Evolutionary conservation across 306 rosid genomes (phyloP).

Genomic region (Vachellia pachyceras): DNA sequence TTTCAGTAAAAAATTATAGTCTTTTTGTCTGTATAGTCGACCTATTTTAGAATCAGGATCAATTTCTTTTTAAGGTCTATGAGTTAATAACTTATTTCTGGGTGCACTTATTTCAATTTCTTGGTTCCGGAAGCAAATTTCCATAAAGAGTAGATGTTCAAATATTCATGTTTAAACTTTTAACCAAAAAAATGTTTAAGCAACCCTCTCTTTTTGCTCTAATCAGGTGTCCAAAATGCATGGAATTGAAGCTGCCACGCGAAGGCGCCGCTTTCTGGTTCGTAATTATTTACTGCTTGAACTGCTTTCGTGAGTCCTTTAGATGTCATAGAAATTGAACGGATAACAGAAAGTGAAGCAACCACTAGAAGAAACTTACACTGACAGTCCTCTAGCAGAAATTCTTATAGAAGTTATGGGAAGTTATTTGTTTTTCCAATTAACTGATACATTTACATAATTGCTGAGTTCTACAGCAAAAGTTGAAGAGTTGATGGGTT

Average conservation of each 20-base stretch:
- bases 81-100: background rate
- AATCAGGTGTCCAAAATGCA: conserved; percentile 89
- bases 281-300: conserved; percentile 43
- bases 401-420: background rate
- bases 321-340: conserved; percentile 3
- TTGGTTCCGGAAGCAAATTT: background rate
- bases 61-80: background rate
- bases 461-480: background rate
- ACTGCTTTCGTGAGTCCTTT: background rate
- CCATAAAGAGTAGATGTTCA: background rate
- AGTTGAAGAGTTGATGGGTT: background rate
- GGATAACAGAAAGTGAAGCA: conserved; percentile 3
- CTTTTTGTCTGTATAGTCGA: background rate
- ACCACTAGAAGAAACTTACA: background rate
- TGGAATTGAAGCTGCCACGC: conserved; percentile 89
- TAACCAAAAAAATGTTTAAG: background rate
- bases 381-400: background rate
- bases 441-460: background rate
- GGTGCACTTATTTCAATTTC: background rate
- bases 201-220: background rate
- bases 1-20: background rate
- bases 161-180: background rate
- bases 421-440: background rate
- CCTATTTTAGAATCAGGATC: background rate
- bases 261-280: conserved; percentile 93